Evolutionary conservation across 2,329 filamentous ascomycete species (phyloP).

Genomic region (Ambrosiella beaveri): DNA sequence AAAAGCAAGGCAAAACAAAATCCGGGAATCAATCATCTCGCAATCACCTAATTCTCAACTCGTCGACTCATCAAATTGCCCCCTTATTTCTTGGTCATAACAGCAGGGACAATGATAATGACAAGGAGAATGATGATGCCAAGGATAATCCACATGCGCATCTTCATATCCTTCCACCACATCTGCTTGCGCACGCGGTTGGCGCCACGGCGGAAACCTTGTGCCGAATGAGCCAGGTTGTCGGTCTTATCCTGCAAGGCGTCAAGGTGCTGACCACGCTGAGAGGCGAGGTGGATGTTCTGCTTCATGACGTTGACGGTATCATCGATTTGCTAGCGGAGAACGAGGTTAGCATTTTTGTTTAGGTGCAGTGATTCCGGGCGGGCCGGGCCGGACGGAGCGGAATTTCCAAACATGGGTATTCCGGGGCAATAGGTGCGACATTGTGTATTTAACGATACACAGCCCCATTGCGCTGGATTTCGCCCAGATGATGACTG

Average conservation of each 20-base stretch:
- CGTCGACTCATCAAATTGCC: not conserved
- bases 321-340: conserved; percentile 78
- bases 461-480: too few species aligned
- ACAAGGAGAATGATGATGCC: conserved; percentile 83
- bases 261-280: conserved; percentile 80
- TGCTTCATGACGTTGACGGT: conserved; percentile 90
- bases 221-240: conserved; percentile 80
- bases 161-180: conserved; percentile 99
- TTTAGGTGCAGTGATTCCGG: too few species aligned
- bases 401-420: too few species aligned
- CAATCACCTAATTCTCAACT: not conserved
- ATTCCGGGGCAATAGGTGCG: too few species aligned
- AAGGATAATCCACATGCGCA: conserved; percentile 88
- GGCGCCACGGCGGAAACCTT: conserved; percentile 89
- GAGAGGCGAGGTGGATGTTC: conserved; percentile 92
- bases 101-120: conserved; percentile 84
- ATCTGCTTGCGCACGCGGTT: conserved; percentile 94
- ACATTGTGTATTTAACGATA: too few species aligned
- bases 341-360: too few species aligned
- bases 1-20: not conserved
- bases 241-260: conserved; percentile 86
- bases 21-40: not conserved
- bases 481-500: too few species aligned
- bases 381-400: too few species aligned
- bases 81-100: conserved; percentile 30